Evolutionary conservation across 2,329 filamentous ascomycete species (phyloP), one percentile per base, ranked within the genome.

Genomic region (Clarireedia sp.): DNA sequence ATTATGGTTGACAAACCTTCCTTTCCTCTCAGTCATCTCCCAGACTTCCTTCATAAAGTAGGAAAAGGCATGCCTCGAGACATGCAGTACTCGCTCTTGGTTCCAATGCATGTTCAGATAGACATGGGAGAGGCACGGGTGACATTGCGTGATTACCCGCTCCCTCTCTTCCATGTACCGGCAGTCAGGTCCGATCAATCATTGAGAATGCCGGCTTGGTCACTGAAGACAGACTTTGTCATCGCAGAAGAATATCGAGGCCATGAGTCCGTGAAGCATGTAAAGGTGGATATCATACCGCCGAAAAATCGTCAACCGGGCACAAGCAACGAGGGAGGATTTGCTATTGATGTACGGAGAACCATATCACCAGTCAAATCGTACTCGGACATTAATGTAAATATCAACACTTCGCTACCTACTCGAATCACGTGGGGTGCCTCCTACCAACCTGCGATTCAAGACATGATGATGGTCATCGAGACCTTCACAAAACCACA

Each of bases 391-490:
- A 91, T 96, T 70, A 82, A 81, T 36, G 79, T 99, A 64, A 89
- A 96, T 60, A 91, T 99, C 70, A 96, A 97, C 70, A 96, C 92
- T 2, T 87, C 86, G 53, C 82, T 92, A 57, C 89, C 95, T 2
- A 99, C 94, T 0, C 84, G 89, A 45, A 92, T 99, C 52, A 96
- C 92, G 0, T 99, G 94, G 95, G 91, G 91, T 7, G 91, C 94
- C 46, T 96, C 91, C 2, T 99, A 97, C 67, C 95, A 99, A 67
- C 94, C 95, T 26, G 92, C 92, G 1, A 92, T 99, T 48, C 94
- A 99, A 70, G 95, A 99, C 67, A 96, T 97, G 87, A 99, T 99
- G 94, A 96, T 97, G 81, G 91, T 91, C 24, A 88, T 99, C 59
- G 94, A 99, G 71, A 92, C 89, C 2, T 97, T 99, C 69, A 96